phyloP scores from a whole-genome alignment of 768 basidiomycete species.

The Mycena haematopus region DNA sequence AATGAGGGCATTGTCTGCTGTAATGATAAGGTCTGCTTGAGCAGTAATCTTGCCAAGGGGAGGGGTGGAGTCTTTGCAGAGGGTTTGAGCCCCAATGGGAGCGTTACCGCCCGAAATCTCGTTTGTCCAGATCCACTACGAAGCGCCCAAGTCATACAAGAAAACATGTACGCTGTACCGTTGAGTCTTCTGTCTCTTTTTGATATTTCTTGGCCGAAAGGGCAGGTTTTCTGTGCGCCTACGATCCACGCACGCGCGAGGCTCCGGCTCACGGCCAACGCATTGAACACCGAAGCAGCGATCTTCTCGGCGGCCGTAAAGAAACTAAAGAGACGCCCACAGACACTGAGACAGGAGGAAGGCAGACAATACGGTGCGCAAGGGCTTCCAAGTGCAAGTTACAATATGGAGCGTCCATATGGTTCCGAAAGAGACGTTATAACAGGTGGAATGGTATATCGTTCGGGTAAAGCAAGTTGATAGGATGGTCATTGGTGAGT shows the following conservation, averaged over 20 bases:
- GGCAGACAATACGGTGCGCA: background rate
- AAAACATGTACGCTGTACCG: background rate
- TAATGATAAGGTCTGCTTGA: background rate
- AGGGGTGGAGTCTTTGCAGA: background rate
- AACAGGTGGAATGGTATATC: background rate
- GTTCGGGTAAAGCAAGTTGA: background rate
- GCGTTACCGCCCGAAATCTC: background rate
- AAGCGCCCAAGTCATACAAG: background rate
- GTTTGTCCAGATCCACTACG: background rate
- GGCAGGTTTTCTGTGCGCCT: background rate
- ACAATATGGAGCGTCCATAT: background rate
- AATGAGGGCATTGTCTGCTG: background rate
- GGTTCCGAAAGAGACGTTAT: no score
- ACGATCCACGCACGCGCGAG: background rate
- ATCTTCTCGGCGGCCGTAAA: background rate
- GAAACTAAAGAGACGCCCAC: background rate
- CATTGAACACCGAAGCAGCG: background rate
- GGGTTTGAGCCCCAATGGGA: background rate
- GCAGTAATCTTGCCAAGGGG: background rate
- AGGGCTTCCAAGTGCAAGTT: background rate
- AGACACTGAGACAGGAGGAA: background rate
- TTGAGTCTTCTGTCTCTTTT: background rate
- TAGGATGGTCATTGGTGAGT: no score
- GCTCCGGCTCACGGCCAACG: no score
- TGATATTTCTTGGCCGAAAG: no score